phyloP scores from a whole-genome alignment of 73 alveolate genomes.

The Paraurostyla sp. region DNA sequence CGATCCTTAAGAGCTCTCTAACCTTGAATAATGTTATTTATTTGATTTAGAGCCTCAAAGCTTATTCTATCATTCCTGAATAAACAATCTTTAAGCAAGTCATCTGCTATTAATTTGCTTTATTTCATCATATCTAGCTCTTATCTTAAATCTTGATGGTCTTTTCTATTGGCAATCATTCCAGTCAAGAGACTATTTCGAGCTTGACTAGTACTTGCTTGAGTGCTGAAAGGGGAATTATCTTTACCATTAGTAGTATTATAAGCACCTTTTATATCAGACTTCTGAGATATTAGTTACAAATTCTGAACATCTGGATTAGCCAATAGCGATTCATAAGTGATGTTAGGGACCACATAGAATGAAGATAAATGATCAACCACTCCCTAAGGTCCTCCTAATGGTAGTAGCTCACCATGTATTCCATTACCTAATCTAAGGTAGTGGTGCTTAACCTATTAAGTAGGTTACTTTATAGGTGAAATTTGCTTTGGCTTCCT shows the following conservation, averaged over 20 bases:
- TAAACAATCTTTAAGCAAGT: slow-evolving; percentile 25
- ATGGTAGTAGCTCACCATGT: neutral
- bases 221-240: no score
- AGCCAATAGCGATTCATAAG: slow-evolving; percentile 19
- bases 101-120: slow-evolving; percentile 7
- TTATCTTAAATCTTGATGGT: neutral
- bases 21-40: neutral
- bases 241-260: no score
- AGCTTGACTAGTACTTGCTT: no score
- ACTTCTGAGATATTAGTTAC: neutral
- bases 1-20: slow-evolving; percentile 30
- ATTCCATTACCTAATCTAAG: neutral
- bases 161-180: neutral
- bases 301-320: neutral
- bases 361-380: neutral
- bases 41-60: slow-evolving; percentile 21
- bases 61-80: slow-evolving; percentile 2
- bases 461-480: neutral
- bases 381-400: neutral
- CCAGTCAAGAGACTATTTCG: neutral
- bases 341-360: slow-evolving; percentile 11
- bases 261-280: neutral
- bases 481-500: neutral
- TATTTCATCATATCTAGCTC: slow-evolving; percentile 1
- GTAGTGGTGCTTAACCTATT: neutral